Base-by-base conservation (phyloP, 768 basidiomycete species). In the Naematelia aurantialba region DNA sequence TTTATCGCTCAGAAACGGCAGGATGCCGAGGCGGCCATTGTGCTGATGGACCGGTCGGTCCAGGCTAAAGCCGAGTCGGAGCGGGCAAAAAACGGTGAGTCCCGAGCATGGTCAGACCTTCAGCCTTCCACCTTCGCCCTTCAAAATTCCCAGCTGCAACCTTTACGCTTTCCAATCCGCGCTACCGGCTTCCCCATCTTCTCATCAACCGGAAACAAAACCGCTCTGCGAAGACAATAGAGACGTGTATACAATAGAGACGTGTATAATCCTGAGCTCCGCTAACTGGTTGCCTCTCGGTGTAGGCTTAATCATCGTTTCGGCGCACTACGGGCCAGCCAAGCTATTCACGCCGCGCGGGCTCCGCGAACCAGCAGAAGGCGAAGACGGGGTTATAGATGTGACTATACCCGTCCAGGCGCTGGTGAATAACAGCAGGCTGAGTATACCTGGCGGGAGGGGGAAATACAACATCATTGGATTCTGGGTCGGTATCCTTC, bases 381-480 rank as follows among this genome's bases (percentile, higher is more conserved):
- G 80, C 8, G 79, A 82, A 58, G 83, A 83, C 52, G 80, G 88
- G 27, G 78, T 81, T 45, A 79, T 89, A 47, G 86, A 92, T 73
- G 89, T 93, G 42, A 89, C 87, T 3, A 79, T 88, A 45, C 84
- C 91, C 4, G 73, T 93, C 52, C 91, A 92, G 79, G 85, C 88
- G 19, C 80, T 92, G 21, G 88, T 94, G 51, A 82, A 83, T 67
- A 83, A 85, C 63, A 87, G 87, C 39, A 89, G 89, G 70, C 71
- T 96, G 52, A 83, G 85, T 70, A 86, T 93, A 61, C 84, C 90
- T 44, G 84, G 85, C 52, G 85, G 85, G 47, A 81, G 86, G 67
- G 80, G 84, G 48, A 94, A 93, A 82, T 88, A 85, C 59, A 83
- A 84, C 25, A 80, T 94, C 42, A 85, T 89, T 69, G 91, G 91